phyloP scores from a whole-genome alignment of 345 rosid genomes.

The Balakata baccata region DNA sequence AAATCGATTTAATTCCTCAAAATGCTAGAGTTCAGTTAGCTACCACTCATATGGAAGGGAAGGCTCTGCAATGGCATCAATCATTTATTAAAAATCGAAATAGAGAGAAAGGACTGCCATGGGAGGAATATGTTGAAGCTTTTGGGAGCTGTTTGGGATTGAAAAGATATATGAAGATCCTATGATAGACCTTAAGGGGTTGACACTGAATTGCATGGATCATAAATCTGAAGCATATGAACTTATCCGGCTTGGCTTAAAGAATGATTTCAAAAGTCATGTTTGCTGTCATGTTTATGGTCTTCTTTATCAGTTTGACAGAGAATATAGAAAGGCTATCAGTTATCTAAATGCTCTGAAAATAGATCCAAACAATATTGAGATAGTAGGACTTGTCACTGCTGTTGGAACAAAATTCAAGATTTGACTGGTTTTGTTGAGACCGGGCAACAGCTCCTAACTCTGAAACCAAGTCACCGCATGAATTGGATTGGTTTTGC shows the following conservation, averaged over 20 bases:
- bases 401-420: constrained; percentile 93
- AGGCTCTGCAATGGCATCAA: too few species aligned
- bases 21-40: too few species aligned
- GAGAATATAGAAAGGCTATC: constrained; percentile 99
- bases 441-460: constrained; percentile 91
- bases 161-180: too few species aligned
- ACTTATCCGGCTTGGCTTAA: constrained; percentile 88
- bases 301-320: constrained; percentile 92
- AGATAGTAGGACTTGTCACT: constrained; percentile 91
- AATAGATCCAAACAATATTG: constrained; percentile 97
- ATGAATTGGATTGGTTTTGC: constrained; percentile 99
- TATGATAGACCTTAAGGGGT: too few species aligned
- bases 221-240: constrained; percentile 97
- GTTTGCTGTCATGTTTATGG: constrained; percentile 99
- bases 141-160: too few species aligned
- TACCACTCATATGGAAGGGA: too few species aligned
- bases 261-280: constrained; percentile 99
- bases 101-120: too few species aligned
- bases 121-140: too few species aligned
- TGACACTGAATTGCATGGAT: constrained; percentile 97
- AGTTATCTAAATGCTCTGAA: constrained; percentile 92
- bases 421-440: constrained; percentile 94
- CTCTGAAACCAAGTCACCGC: constrained; percentile 94
- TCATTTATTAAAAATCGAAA: too few species aligned
- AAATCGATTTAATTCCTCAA: too few species aligned